Conservation (phyloP, 306 rosid genomes). For the Rosa rugosa region DNA sequence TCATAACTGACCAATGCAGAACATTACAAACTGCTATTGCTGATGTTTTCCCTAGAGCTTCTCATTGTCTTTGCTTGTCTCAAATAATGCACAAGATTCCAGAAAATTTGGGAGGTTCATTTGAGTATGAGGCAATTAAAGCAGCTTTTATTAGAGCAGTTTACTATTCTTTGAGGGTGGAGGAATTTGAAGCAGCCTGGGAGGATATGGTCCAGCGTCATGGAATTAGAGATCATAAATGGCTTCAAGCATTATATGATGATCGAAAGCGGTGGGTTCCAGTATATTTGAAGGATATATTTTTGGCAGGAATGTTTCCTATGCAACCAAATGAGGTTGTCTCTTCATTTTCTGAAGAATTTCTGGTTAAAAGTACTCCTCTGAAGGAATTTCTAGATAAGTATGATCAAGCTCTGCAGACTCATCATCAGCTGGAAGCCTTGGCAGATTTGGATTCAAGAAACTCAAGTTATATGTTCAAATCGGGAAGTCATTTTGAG, state of each 20-base stretch:
- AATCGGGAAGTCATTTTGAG: constrained; percentile 53
- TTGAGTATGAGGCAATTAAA: constrained; percentile 45
- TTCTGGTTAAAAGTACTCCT: constrained; percentile 45
- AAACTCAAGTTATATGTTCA: constrained; percentile 38
- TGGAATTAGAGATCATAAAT: constrained; percentile 48
- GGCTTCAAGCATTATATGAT: constrained; percentile 65
- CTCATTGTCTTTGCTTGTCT: constrained; percentile 53
- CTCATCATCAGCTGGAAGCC: constrained; percentile 54
- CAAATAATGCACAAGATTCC: constrained; percentile 52
- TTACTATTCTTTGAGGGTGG: constrained; percentile 51
- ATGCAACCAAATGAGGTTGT: constrained; percentile 42
- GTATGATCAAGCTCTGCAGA: constrained; percentile 51
- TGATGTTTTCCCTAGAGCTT: constrained; percentile 75
- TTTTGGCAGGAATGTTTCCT: constrained; percentile 60
- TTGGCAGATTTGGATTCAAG: constrained; percentile 63
- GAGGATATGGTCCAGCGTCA: constrained; percentile 57
- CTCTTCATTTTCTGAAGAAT: constrained; percentile 44
- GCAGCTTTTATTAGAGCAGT: constrained; percentile 47
- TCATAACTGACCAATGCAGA: constrained; percentile 47
- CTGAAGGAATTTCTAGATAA: constrained; percentile 50
- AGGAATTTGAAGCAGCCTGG: constrained; percentile 68
- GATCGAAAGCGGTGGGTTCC: constrained; percentile 71
- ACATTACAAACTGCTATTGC: constrained; percentile 50
- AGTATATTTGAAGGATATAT: constrained; percentile 49
- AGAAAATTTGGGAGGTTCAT: constrained; percentile 46